Base-by-base conservation (phyloP, 768 basidiomycete species). In the Termitomyces sp. region DNA sequence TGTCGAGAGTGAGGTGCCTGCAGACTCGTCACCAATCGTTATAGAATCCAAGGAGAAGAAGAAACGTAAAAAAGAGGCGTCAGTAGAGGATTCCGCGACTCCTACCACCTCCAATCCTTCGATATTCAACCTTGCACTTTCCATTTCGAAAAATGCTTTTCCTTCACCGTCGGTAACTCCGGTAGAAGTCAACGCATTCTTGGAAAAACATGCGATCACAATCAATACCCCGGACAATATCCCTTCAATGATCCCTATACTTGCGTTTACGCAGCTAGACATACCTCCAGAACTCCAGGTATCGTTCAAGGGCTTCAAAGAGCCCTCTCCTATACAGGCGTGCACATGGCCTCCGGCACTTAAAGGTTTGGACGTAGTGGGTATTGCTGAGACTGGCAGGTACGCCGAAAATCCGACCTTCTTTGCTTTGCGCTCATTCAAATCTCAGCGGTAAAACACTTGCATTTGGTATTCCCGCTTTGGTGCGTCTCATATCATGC, bases 321-420 rank as follows among this genome's bases (percentile, higher is more conserved):
- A 88, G 61, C 96, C 97, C 5, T 96, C 95, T 0, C 95, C 97
- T 0, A 94, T 99, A 53, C 97, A 99, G 68, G 87, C 93, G 6
- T 96, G 92, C 63, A 84, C 94, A 12, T 98, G 95, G 95, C 93
- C 95, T 2, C 85, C 90, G 35, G 85, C 91, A 6, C 74, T 98
- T 26, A 75, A 80, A 23, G 89, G 89, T 0, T 76, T 76, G n/a
- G 91, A 98, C 68, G 91, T 96, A 0, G 86, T 98, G 31, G 96
- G 96, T 49, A 92, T 98, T 58, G 95, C 96, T 7, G 95, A 98
- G 76, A 98, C 96, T 2, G 96, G 96, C 63, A 91, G 85, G 87
- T 84, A 59, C 37, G 73, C 57, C 5, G n/a, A n/a, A 19, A 11
- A n/a, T 31, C 28, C n/a, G 51, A 19, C 26, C 7, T 31, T 56